These are phyloP conservation scores for Botrytis aclada DNA, from an alignment of 2,329 filamentous ascomycete genomes.

Conservation along the genomic window DNA sequence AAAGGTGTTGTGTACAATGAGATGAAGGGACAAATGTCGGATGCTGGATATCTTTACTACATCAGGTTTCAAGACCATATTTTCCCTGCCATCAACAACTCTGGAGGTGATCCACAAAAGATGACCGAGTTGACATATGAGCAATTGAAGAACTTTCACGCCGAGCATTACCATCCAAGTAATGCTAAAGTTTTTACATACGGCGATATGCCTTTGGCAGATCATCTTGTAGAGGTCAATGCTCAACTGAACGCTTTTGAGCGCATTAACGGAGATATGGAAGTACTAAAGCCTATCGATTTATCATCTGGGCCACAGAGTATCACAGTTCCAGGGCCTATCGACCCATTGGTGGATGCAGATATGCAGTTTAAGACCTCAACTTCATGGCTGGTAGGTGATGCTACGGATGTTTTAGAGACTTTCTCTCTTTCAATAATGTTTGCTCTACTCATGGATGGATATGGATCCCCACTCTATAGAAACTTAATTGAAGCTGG, in stretches of 20 bases:
- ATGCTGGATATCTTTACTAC: slow-evolving; percentile 93
- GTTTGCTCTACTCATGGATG: slow-evolving; percentile 82
- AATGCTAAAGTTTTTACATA: slow-evolving; percentile 97
- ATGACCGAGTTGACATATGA: slow-evolving; percentile 94
- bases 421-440: slow-evolving; percentile 83
- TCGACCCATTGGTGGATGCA: slow-evolving; percentile 80
- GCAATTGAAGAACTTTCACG: slow-evolving; percentile 83
- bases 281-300: slow-evolving; percentile 73
- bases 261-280: slow-evolving; percentile 63
- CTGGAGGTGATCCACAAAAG: slow-evolving; percentile 90
- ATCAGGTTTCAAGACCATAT: slow-evolving; percentile 94
- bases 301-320: slow-evolving; percentile 64
- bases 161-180: slow-evolving; percentile 92
- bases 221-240: slow-evolving; percentile 78
- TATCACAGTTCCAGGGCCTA: slow-evolving; percentile 72
- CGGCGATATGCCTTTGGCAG: slow-evolving; percentile 80
- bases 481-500: slow-evolving; percentile 83
- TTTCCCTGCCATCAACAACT: slow-evolving; percentile 93
- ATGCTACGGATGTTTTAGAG: slow-evolving; percentile 78
- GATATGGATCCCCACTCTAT: slow-evolving; percentile 93
- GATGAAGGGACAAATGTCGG: slow-evolving; percentile 99
- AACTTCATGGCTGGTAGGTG: slow-evolving; percentile 85
- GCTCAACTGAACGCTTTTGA: slow-evolving; percentile 71
- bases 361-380: slow-evolving; percentile 94
- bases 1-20: slow-evolving; percentile 99